These are phyloP conservation scores for Penicillium sclerotiorum DNA, from an alignment of 2,329 filamentous ascomycete species.

Conservation along the genomic window DNA sequence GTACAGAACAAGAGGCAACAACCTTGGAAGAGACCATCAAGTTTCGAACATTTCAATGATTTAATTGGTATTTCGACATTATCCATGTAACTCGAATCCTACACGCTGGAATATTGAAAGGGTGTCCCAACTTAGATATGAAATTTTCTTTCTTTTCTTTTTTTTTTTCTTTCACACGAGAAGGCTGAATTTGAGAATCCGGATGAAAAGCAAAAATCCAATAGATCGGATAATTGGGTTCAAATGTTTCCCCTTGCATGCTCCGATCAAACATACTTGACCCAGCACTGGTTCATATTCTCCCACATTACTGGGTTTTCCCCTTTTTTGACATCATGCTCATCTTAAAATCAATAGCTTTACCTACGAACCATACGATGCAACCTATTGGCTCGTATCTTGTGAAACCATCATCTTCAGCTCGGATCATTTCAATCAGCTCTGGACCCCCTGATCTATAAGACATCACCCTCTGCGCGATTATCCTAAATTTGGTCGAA, in stretches of 20 bases:
- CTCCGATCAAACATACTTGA: no score
- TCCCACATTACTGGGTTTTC: not conserved
- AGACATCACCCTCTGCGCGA: not conserved
- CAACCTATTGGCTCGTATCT: not conserved
- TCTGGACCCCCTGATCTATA: not conserved
- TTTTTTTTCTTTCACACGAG: not conserved
- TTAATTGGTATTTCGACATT: no score
- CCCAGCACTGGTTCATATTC: not conserved
- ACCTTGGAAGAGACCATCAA: no score
- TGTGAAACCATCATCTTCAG: not conserved
- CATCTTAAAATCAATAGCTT: not conserved
- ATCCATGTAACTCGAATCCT: no score
- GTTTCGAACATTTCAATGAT: no score
- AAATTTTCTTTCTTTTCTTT: not conserved
- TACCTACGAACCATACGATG: not conserved
- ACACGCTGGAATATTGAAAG: no score
- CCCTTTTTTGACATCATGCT: not conserved
- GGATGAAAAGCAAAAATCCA: not conserved
- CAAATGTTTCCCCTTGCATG: not conserved
- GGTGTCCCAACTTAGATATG: no score
- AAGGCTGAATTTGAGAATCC: not conserved
- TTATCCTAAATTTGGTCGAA: no score
- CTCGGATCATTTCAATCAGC: not conserved
- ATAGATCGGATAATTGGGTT: not conserved
- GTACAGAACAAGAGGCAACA: no score